These are phyloP conservation scores for Taphrina sp. DNA, from an alignment of 1,139 yeast genomes.

Conservation along the genomic window DNA sequence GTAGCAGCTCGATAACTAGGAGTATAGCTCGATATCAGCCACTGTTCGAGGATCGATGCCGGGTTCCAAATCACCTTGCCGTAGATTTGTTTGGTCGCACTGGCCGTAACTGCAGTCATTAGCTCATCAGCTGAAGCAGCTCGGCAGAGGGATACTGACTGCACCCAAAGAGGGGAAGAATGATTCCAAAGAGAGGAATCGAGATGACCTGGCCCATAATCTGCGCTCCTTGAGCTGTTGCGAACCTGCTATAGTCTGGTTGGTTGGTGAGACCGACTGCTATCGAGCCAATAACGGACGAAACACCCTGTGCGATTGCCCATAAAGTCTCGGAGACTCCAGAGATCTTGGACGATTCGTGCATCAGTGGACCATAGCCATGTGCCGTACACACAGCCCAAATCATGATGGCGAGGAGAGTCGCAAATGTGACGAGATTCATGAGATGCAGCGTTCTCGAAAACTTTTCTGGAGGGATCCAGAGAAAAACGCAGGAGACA, in stretches of 20 bases:
- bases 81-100: conserved; percentile 70
- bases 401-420: conserved; percentile 36
- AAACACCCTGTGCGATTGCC: conserved; percentile 35
- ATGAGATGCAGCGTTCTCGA: conserved; percentile 32
- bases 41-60: conserved; percentile 63
- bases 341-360: conserved; percentile 31
- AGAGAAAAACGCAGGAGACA: conserved; percentile 36
- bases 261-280: conserved; percentile 35
- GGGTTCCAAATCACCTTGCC: conserved; percentile 83
- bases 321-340: conserved; percentile 36
- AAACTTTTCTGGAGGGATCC: conserved; percentile 36
- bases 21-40: conserved; percentile 40
- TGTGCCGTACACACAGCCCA: conserved; percentile 37
- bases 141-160: too few species aligned
- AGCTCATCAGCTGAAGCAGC: too few species aligned
- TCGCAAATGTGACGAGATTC: conserved; percentile 35
- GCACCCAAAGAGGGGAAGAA: conserved; percentile 83
- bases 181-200: conserved; percentile 56
- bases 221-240: conserved; percentile 55
- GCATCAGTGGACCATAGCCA: conserved; percentile 32
- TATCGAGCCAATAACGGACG: conserved; percentile 35
- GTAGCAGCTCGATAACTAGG: conserved; percentile 68
- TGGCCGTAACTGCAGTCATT: too few species aligned
- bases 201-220: conserved; percentile 25
- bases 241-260: conserved; percentile 86